phyloP scores from a whole-genome alignment of 192 early-diverging fungal genomes.

The Coemansia javaensis region DNA sequence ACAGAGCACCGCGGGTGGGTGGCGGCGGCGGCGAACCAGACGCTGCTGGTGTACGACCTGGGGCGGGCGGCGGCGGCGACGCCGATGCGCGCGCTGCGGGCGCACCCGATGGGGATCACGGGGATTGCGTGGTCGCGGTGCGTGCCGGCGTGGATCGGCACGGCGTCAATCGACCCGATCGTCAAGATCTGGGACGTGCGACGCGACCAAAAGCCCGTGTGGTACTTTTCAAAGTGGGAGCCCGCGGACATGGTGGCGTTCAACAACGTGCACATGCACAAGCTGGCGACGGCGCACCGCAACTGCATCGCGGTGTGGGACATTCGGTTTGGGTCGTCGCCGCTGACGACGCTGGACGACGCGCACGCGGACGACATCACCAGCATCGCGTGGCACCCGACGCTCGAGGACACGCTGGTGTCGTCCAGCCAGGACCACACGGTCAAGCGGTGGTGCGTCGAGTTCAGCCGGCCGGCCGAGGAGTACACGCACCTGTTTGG shows the following conservation, averaged over 20 bases:
- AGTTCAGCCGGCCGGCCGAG: constrained; percentile 5
- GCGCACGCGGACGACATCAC: constrained; percentile 37
- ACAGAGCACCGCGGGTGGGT: constrained; percentile 38
- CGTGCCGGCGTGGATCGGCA: constrained; percentile 39
- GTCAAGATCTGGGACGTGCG: constrained; percentile 49
- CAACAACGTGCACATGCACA: constrained; percentile 25
- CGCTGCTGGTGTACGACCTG: constrained; percentile 38
- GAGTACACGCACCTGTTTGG: constrained; percentile 17
- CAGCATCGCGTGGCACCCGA: constrained; percentile 43
- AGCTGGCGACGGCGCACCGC: constrained; percentile 41
- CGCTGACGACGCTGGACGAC: constrained; percentile 23
- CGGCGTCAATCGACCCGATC: constrained; percentile 40
- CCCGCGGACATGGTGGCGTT: constrained; percentile 33
- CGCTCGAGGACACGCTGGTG: constrained; percentile 10
- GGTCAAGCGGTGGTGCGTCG: constrained; percentile 29
- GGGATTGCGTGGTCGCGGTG: constrained; percentile 42
- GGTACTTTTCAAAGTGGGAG: constrained; percentile 47
- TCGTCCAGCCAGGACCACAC: constrained; percentile 32
- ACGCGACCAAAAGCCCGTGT: constrained; percentile 39
- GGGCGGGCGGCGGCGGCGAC: constrained; percentile 12
- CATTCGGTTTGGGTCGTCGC: constrained; percentile 36
- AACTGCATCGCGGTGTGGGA: constrained; percentile 46
- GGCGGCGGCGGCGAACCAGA: constrained; percentile 31
- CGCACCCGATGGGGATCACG: constrained; percentile 41
- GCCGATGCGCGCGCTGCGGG: constrained; percentile 33